phyloP scores from a whole-genome alignment of 1,139 yeast genomes.

The Kodamaea suecica region DNA sequence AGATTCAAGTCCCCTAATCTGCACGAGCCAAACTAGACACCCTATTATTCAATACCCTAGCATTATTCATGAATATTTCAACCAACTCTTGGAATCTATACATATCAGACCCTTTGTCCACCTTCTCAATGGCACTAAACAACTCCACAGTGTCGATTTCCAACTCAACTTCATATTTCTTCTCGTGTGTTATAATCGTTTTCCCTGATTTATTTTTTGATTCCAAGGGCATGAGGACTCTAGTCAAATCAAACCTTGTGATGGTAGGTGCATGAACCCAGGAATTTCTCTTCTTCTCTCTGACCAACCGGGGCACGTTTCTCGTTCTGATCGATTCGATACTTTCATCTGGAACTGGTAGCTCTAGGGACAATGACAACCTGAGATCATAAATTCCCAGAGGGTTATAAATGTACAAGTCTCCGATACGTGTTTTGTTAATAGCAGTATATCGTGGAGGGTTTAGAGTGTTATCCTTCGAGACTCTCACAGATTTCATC shows the following conservation, averaged over 20 bases:
- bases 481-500: constrained; percentile 61
- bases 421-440: constrained; percentile 68
- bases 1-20: too few relatives aligned
- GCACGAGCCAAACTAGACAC: constrained; percentile 41
- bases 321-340: constrained; percentile 36
- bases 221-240: constrained; percentile 50
- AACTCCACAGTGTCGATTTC: constrained; percentile 70
- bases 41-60: constrained; percentile 48
- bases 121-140: constrained; percentile 57
- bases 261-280: constrained; percentile 67
- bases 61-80: constrained; percentile 71
- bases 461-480: constrained; percentile 54
- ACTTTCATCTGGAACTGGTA: constrained; percentile 61
- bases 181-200: constrained; percentile 38
- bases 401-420: constrained; percentile 70
- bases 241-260: constrained; percentile 68
- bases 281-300: constrained; percentile 64
- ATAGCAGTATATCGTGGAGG: constrained; percentile 71
- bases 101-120: constrained; percentile 49
- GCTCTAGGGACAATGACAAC: constrained; percentile 71
- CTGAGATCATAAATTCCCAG: constrained; percentile 75
- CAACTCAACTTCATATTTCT: constrained; percentile 59
- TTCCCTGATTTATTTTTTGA: constrained; percentile 43
- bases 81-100: constrained; percentile 67
- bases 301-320: constrained; percentile 47